Evolutionary conservation across 2,329 filamentous ascomycete genomes (phyloP).

Genomic region (Penicillium oxalicum): DNA sequence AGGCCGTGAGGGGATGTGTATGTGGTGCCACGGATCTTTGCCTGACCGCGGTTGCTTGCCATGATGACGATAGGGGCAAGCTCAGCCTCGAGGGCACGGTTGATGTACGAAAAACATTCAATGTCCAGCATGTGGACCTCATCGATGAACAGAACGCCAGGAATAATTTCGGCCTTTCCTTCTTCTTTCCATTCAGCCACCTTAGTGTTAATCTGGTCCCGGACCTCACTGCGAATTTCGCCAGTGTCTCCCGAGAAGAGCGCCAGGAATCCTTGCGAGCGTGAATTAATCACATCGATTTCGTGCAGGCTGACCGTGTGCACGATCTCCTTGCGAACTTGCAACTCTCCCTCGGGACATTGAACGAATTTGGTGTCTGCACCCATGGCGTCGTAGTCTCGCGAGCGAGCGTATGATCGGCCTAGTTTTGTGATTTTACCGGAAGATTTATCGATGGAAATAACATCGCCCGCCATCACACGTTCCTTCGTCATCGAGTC

Average conservation of each 20-base stretch:
- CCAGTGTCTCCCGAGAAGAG: slow-evolving; percentile 97
- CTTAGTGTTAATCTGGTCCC: slow-evolving; percentile 98
- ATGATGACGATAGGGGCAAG: slow-evolving; percentile 97
- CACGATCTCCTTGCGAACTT: slow-evolving; percentile 93
- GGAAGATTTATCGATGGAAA: slow-evolving; percentile 96
- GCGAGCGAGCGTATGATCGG: slow-evolving; percentile 85
- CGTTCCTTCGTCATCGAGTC: slow-evolving; percentile 99
- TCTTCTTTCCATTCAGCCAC: slow-evolving; percentile 99
- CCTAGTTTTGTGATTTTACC: slow-evolving; percentile 97
- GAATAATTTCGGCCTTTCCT: slow-evolving; percentile 96
- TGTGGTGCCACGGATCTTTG: slow-evolving; percentile 85
- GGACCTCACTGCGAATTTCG: slow-evolving; percentile 93
- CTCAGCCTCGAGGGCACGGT: slow-evolving; percentile 90
- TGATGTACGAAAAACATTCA: slow-evolving; percentile 98
- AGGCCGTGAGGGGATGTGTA: slow-evolving; percentile 91
- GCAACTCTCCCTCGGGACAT: slow-evolving; percentile 93
- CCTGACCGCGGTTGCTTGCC: slow-evolving; percentile 92
- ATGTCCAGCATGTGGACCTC: slow-evolving; percentile 99
- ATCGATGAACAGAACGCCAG: slow-evolving; percentile 94
- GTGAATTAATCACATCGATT: slow-evolving; percentile 98
- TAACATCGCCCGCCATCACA: slow-evolving; percentile 96
- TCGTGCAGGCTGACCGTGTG: slow-evolving; percentile 97
- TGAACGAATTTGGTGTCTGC: slow-evolving; percentile 97
- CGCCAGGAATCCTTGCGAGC: slow-evolving; percentile 95
- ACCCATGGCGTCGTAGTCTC: slow-evolving; percentile 99